Evolutionary conservation across 2,329 filamentous ascomycete species (phyloP), one percentile per base, ranked within the genome.

Genomic region (Colletotrichum sp.): DNA sequence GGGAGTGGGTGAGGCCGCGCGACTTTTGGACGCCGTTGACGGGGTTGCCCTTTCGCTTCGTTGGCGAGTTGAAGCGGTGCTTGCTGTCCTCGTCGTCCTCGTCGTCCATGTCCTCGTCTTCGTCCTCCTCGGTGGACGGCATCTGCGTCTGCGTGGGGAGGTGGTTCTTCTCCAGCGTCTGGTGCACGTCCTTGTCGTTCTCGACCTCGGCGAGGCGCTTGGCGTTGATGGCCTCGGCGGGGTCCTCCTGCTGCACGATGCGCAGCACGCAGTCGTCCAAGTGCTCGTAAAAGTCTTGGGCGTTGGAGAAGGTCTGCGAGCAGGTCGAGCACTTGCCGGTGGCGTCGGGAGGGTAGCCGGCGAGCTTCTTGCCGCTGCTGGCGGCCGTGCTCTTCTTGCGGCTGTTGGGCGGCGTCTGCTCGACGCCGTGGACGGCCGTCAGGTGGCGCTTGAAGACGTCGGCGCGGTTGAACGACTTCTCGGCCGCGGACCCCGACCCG

Each of bases 211-310:
- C 91, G 55, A 95, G 86, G 69, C 92, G 91, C 81, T 90, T 90
- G 3, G 91, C 92, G 81, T 94, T 94, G 86, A 93, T 91, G 21
- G 91, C 91, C 85, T 94, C 92, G 30, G 91, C 89, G 5, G 92
- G 92, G 79, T 94, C 93, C 83, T 93, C 92, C 83, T 93, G 92
- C 83, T 94, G 92, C 30, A 94, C 93, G 80, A 94, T 93, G 83
- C 92, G 91, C 78, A 94, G 87, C 77, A 94, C 93, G 82, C 93
- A 94, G 86, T 94, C 92, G 80, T 94, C 96, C 82, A 99, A 89
- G 90, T 99, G 96, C 90, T 99, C 97, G 85, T 99, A 99, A 87
- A 99, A 99, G 87, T 99, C 96, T 84, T 99, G 96, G 7, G 96
- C 96, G 81, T 95, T 98, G 87, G 91, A 92, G 86, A 99, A 99